A percentile compares a stretch with the other conserved stretches of the same genome.
phyloP scores from a whole-genome alignment of 2,329 filamentous ascomycete species.

The Colletotrichum caudatum region DNA sequence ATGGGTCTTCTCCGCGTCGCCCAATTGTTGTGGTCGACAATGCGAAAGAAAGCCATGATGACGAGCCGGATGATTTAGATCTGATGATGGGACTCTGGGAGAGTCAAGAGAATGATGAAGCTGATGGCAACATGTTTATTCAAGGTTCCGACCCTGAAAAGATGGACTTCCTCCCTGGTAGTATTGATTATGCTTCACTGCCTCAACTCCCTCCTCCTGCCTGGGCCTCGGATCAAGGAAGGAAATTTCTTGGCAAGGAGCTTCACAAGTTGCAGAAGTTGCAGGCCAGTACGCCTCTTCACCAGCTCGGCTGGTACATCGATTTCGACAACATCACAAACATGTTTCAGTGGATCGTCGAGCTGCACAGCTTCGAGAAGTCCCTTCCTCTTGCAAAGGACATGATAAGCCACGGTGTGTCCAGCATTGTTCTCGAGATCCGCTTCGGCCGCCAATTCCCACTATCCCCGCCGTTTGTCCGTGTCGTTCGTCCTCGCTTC shows the following conservation, averaged over 20 bases:
- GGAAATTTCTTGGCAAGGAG: slow-evolving; percentile 72
- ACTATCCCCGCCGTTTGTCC: slow-evolving; percentile 83
- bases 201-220: slow-evolving; percentile 73
- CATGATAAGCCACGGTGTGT: slow-evolving; percentile 72
- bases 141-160: slow-evolving; percentile 39
- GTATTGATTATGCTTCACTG: slow-evolving; percentile 70
- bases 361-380: slow-evolving; percentile 84
- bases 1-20: slow-evolving; percentile 1
- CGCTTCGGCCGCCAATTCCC: slow-evolving; percentile 84
- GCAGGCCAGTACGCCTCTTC: slow-evolving; percentile 70
- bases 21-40: neutral
- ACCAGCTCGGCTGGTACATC: slow-evolving; percentile 87
- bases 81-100: slow-evolving; percentile 43
- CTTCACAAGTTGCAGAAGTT: slow-evolving; percentile 72
- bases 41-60: slow-evolving; percentile 15
- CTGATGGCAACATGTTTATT: neutral
- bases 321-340: slow-evolving; percentile 75
- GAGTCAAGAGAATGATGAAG: neutral
- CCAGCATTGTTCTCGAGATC: slow-evolving; percentile 82
- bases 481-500: slow-evolving; percentile 85
- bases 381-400: slow-evolving; percentile 78
- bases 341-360: slow-evolving; percentile 91
- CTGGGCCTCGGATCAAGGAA: slow-evolving; percentile 73
- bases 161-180: slow-evolving; percentile 73
- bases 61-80: slow-evolving; percentile 42